Evolutionary conservation across 768 basidiomycete species (phyloP).

Genomic region (Psilocybe subaeruginosa): DNA sequence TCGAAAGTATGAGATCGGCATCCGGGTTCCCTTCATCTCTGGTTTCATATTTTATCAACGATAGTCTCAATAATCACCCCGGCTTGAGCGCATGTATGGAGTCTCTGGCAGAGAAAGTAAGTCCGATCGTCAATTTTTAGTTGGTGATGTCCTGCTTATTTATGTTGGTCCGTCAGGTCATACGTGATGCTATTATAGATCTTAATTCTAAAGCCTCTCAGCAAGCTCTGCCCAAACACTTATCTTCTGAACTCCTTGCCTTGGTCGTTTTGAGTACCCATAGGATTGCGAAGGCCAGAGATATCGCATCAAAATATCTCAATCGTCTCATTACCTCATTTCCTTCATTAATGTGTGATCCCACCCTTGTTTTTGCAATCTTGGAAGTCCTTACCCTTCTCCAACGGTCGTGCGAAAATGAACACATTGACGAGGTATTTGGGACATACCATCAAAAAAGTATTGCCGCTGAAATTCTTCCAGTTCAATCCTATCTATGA

Average conservation of each 20-base stretch:
- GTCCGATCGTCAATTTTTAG: not conserved
- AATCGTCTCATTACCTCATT: slow-evolving; percentile 87
- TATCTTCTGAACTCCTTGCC: slow-evolving; percentile 75
- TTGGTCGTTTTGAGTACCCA: slow-evolving; percentile 83
- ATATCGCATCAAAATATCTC: slow-evolving; percentile 82
- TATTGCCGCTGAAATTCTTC: not conserved
- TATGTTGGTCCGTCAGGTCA: slow-evolving; percentile 55
- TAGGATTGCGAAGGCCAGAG: slow-evolving; percentile 78
- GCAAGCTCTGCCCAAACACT: slow-evolving; percentile 70
- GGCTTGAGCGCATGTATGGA: slow-evolving; percentile 81
- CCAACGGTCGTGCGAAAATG: slow-evolving; percentile 86
- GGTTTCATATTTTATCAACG: slow-evolving; percentile 86
- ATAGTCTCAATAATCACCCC: slow-evolving; percentile 74
- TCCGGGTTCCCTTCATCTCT: slow-evolving; percentile 81
- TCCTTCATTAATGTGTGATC: slow-evolving; percentile 93
- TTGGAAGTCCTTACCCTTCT: slow-evolving; percentile 91
- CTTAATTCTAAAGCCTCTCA: slow-evolving; percentile 76
- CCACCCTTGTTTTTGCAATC: slow-evolving; percentile 83
- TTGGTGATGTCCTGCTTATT: not conserved
- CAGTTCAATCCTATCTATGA: slow-evolving; percentile 90
- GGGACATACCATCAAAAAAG: not conserved
- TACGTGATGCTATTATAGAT: slow-evolving; percentile 71
- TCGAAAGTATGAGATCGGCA: slow-evolving; percentile 86
- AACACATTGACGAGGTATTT: slow-evolving; percentile 86
- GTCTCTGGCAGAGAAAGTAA: slow-evolving; percentile 82